Evolutionary conservation across 768 basidiomycete genomes (phyloP).

Genomic region (Guyanaporus albipodus): DNA sequence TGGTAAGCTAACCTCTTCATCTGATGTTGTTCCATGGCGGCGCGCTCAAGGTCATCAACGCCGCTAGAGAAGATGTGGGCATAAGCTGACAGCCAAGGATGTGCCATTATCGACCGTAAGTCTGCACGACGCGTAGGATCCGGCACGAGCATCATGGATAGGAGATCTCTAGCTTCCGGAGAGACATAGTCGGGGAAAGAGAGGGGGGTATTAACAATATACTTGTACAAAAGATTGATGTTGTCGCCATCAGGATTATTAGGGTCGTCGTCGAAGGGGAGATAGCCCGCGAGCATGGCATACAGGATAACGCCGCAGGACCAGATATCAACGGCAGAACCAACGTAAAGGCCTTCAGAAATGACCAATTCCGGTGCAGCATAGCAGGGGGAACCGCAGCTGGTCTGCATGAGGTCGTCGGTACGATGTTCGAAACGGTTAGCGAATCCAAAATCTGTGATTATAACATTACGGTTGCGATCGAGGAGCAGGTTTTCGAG

Average conservation of each 20-base stretch:
- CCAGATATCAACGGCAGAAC: constrained; percentile 98
- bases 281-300: constrained; percentile 94
- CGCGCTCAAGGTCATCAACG: constrained; percentile 74
- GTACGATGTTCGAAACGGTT: constrained; percentile 91
- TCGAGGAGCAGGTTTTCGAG: constrained; percentile 97
- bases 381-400: constrained; percentile 96
- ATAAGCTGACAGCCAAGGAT: constrained; percentile 72
- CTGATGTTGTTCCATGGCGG: constrained; percentile 82
- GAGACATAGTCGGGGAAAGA: constrained; percentile 97
- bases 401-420: constrained; percentile 98
- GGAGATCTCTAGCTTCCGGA: constrained; percentile 72
- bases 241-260: constrained; percentile 99
- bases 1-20: constrained; percentile 80
- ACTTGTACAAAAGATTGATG: constrained; percentile 97
- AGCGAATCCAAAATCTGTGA: constrained; percentile 99
- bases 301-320: constrained; percentile 94
- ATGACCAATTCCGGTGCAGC: constrained; percentile 98
- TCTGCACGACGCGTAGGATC: constrained; percentile 80
- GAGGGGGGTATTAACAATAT: constrained; percentile 95
- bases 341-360: constrained; percentile 94
- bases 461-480: constrained; percentile 96
- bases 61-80: constrained; percentile 53
- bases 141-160: constrained; percentile 91
- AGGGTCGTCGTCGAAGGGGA: constrained; percentile 99
- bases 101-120: constrained; percentile 75